Conservation (phyloP, 164 flowering plant genomes). For the Warburgia ugandensis region DNA sequence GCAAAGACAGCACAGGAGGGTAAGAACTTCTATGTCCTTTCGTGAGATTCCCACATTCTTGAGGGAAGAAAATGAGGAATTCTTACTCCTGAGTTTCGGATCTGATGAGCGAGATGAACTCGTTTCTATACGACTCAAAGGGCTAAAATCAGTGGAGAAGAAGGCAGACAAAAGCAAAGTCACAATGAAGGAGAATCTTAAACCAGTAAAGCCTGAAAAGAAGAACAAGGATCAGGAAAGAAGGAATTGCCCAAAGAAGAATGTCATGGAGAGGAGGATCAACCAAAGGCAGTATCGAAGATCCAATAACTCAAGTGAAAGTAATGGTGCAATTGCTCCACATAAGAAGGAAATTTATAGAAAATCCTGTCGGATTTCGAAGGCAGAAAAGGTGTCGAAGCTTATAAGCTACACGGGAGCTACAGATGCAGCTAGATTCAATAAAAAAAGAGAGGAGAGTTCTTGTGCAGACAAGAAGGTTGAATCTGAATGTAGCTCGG, state of each 20-base stretch:
- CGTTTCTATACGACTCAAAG: conserved; percentile 10
- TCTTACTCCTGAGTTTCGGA: conserved; percentile 50
- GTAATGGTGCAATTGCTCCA: conserved; percentile 5
- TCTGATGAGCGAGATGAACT: conserved; percentile 14
- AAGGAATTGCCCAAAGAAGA: not conserved
- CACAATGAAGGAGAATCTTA: conserved; percentile 1
- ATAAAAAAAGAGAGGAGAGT: not conserved
- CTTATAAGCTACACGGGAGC: conserved; percentile 8
- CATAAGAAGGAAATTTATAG: conserved; percentile 6
- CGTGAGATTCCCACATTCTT: conserved; percentile 36
- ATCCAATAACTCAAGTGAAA: not conserved
- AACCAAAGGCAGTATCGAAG: not conserved
- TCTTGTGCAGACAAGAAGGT: conserved; percentile 1
- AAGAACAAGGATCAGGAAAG: not conserved
- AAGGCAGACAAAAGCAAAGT: conserved; percentile 8
- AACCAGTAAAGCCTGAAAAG: not conserved
- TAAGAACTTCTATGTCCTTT: conserved; percentile 47
- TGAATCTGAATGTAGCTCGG: conserved; percentile 35
- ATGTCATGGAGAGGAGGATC: not conserved
- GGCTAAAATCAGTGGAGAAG: conserved; percentile 21
- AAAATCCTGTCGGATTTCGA: conserved; percentile 1
- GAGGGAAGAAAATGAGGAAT: conserved; percentile 24
- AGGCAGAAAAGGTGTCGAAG: conserved; percentile 1
- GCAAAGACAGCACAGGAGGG: conserved; percentile 30
- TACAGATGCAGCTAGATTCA: conserved; percentile 1